phyloP scores from a whole-genome alignment of 2,329 filamentous ascomycete genomes.

The Monilinia vaccinii-corymbosi region DNA sequence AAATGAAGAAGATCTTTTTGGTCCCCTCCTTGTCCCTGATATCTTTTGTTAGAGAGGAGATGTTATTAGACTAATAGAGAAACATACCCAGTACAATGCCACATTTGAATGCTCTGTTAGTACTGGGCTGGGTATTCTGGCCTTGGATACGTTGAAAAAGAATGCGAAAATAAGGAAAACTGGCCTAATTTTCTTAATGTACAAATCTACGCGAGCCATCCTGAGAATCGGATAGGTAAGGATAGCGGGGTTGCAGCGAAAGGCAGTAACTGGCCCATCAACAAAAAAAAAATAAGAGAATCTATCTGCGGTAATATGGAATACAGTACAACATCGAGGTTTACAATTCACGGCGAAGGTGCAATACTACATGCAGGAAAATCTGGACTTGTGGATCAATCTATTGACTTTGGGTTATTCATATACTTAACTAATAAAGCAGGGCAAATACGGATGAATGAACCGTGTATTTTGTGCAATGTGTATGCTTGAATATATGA shows the following conservation, averaged over 20 bases:
- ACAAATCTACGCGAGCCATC: background rate
- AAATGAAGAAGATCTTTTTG: slow-evolving; percentile 31
- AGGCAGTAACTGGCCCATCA: background rate
- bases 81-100: slow-evolving; percentile 35
- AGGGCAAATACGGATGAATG: background rate
- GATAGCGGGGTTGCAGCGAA: background rate
- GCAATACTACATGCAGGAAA: background rate
- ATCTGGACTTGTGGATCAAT: background rate
- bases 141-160: background rate
- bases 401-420: background rate
- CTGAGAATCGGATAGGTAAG: background rate
- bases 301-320: background rate
- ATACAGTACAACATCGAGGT: background rate
- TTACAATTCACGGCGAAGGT: background rate
- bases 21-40: slow-evolving; percentile 34
- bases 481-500: too few relatives aligned
- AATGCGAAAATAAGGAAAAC: background rate
- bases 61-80: background rate
- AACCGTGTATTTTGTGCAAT: too few relatives aligned
- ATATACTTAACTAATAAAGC: background rate
- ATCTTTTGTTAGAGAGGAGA: background rate
- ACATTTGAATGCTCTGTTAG: slow-evolving; percentile 30
- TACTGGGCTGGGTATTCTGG: background rate
- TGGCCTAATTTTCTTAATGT: background rate
- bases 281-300: background rate